Evolutionary conservation across 257 asterid species (phyloP), one percentile per base, ranked within the genome.

Genomic region (Gentiana macrophylla): DNA sequence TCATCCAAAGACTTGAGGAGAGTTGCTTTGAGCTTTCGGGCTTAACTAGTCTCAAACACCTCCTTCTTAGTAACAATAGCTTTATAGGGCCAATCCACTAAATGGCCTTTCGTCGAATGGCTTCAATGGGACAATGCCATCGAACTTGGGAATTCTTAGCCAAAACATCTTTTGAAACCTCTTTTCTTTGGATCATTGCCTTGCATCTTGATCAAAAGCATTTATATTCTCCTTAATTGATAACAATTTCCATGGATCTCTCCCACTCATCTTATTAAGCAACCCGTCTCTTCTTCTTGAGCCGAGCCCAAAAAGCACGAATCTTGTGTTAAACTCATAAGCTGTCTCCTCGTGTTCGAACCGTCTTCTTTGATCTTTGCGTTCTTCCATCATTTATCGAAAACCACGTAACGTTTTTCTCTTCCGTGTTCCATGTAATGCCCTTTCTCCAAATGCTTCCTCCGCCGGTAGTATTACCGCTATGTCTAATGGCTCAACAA

Each of bases 271-370:
- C 12, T 79, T 53, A 32, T 58, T 52, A 5, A 52, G 60, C 13
- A 89, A 70, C 35, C 65, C 53, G 12, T 83, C 94, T 52, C 77
- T 76, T 6, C 94, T 83, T 95, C 74, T 89, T 95, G 2, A 86
- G 94, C 55, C 72, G 55, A 12, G 94, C 97, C 97, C 97, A 89
- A 62, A n/a, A 86, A 89, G 62, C 95, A 86, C 0, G 97, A 76
- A 72, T 89, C 97, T 63, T 83, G 97, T 0, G 97, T 89, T 69
- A 74, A 63, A 54, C 84, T 59, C 0, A 95, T 95, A 4, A 76
- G 81, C 61, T 68, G 79, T 64, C 84, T 89, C 60, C 97, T 81
- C 9, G 73, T 72, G 24, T 72, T 76, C 12, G 61, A 38, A 43
- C 72, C 80, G 54, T 75, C 79, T 3, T 69, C 78, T 2, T 81